Evolutionary conservation across 495 filamentous ascomycete genomes (phyloP).

Genomic region (Annulohypoxylon bovei): DNA sequence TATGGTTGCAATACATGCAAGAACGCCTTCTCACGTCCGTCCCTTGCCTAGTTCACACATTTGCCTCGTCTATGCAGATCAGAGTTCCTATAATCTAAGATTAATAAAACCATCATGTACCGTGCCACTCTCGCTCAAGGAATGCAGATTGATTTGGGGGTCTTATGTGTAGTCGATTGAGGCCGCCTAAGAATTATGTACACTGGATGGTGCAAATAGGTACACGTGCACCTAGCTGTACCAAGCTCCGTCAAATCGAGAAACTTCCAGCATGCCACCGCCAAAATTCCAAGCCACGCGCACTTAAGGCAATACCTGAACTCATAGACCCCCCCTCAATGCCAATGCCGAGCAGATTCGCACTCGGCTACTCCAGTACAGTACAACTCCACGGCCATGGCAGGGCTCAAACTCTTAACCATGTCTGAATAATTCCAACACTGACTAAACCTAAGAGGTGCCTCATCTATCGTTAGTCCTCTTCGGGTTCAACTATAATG

Average conservation of each 20-base stretch:
- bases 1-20: slow-evolving; percentile 31
- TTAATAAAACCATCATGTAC: slow-evolving; percentile 12
- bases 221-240: slow-evolving; percentile 13
- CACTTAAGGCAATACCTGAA: background rate
- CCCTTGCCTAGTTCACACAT: slow-evolving; percentile 21
- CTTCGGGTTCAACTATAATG: background rate
- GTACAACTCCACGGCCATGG: background rate
- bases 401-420: slow-evolving; percentile 8
- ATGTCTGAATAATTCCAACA: background rate
- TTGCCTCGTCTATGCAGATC: slow-evolving; percentile 24
- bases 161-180: background rate
- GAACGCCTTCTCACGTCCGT: slow-evolving; percentile 13
- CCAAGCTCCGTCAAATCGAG: background rate
- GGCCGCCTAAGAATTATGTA: slow-evolving; percentile 19
- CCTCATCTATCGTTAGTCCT: background rate
- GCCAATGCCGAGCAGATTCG: slow-evolving; percentile 10
- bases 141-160: slow-evolving; percentile 3
- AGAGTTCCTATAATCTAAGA: slow-evolving; percentile 13
- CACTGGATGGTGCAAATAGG: slow-evolving; percentile 15
- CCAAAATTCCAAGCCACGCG: slow-evolving; percentile 21
- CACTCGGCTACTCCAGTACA: background rate
- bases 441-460: background rate
- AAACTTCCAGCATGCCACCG: slow-evolving; percentile 12
- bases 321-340: slow-evolving; percentile 10
- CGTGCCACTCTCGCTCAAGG: background rate